Conservation (phyloP, 306 rosid species). For the Castanopsis chinensis region DNA sequence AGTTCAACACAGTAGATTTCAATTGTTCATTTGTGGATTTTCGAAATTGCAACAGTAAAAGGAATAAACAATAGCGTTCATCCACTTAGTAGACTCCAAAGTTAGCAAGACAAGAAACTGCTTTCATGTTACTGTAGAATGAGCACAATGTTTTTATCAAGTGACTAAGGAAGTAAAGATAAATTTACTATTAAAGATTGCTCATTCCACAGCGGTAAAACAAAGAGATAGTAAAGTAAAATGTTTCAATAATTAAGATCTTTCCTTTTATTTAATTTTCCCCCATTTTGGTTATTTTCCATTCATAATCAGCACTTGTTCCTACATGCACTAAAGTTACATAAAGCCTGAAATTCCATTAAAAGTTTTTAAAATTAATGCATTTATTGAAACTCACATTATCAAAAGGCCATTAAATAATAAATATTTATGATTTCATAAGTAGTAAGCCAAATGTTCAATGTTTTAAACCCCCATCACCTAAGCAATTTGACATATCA, state of each 20-base stretch:
- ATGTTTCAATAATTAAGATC: background rate
- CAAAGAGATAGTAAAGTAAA: background rate
- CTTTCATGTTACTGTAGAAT: background rate
- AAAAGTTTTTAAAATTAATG: background rate
- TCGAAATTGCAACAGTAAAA: background rate
- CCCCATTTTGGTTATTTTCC: background rate
- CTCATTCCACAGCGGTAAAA: background rate
- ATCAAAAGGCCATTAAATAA: too few relatives aligned
- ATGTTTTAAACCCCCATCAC: background rate
- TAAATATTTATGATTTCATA: background rate
- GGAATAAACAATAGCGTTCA: background rate
- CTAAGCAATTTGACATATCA: background rate
- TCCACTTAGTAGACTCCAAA: background rate
- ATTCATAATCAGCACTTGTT: background rate
- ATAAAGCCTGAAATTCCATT: background rate
- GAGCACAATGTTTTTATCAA: background rate
- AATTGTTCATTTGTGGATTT: background rate
- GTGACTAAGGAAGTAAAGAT: background rate
- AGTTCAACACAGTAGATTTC: background rate
- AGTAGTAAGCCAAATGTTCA: background rate
- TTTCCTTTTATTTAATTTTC: background rate
- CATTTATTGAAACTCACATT: too few relatives aligned
- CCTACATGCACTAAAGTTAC: background rate
- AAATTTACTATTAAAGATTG: background rate
- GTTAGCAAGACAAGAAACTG: background rate